Percentiles rank a stretch among this genome's conserved stretches.
Evolutionary conservation across 306 rosid genomes (phyloP).

Genomic region (Pyrus communis): DNA sequence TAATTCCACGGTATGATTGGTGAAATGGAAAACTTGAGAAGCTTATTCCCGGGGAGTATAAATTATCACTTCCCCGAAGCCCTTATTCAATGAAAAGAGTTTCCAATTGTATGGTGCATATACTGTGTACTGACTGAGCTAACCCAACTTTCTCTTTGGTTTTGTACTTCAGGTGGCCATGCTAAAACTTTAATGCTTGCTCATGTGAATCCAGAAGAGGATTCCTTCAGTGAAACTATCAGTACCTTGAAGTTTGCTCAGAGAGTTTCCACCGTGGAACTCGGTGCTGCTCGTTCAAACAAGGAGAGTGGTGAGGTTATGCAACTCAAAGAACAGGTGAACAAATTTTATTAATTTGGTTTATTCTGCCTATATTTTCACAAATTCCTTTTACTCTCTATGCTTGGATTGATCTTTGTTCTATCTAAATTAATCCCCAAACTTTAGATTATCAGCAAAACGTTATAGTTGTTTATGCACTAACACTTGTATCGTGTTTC

Average conservation of each 20-base stretch:
- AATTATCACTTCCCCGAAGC: too few species aligned
- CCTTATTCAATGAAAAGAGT: too few species aligned
- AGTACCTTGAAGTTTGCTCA: constrained; percentile 91
- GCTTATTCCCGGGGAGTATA: background rate
- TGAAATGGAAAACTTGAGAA: background rate
- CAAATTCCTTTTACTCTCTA: background rate
- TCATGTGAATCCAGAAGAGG: constrained; percentile 87
- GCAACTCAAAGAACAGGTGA: constrained; percentile 82
- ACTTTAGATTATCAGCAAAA: background rate
- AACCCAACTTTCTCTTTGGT: constrained; percentile 13
- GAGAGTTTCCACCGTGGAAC: constrained; percentile 81
- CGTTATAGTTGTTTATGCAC: background rate
- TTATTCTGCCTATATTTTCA: background rate
- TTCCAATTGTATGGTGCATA: background rate
- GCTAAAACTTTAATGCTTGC: constrained; percentile 98
- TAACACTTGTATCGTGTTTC: background rate
- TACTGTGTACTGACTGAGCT: background rate
- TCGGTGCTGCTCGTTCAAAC: constrained; percentile 71
- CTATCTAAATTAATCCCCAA: background rate
- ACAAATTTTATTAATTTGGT: constrained; percentile 1
- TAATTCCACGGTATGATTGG: background rate
- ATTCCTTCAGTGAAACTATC: constrained; percentile 75
- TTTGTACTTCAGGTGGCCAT: constrained; percentile 62
- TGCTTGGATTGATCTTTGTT: background rate
- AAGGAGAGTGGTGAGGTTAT: constrained; percentile 72